Evolutionary conservation across 2,329 filamentous ascomycete species (phyloP).

Genomic region (Alternaria angustiovoidea): DNA sequence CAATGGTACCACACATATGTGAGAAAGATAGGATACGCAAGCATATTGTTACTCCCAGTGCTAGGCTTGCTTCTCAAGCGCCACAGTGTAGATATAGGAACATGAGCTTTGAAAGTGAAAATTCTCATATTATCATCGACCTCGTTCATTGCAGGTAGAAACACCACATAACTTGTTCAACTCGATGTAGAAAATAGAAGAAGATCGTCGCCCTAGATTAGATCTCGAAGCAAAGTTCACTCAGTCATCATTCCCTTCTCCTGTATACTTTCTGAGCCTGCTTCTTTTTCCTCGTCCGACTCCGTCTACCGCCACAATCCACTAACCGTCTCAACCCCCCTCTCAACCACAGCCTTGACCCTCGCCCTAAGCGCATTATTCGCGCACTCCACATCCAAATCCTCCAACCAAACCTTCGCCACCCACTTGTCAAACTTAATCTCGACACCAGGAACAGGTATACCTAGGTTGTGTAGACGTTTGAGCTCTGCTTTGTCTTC

Average conservation of each 20-base stretch:
- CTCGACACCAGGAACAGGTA: conserved; percentile 87
- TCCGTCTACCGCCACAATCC: conserved; percentile 37
- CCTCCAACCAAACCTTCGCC: conserved; percentile 91
- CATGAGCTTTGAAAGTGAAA: not conserved
- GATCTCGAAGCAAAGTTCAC: not conserved
- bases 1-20: no score
- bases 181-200: not conserved
- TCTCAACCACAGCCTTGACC: conserved; percentile 87
- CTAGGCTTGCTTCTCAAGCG: not conserved
- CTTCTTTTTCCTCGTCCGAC: not conserved
- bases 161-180: not conserved
- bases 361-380: conserved; percentile 82
- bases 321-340: conserved; percentile 81
- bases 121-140: not conserved
- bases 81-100: not conserved
- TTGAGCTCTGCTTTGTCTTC: conserved; percentile 68
- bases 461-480: conserved; percentile 81
- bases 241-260: not conserved
- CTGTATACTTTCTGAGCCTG: not conserved
- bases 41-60: not conserved
- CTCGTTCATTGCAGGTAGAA: not conserved
- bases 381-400: conserved; percentile 85
- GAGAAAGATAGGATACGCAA: not conserved
- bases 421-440: conserved; percentile 88
- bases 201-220: not conserved